Evolutionary conservation across 1,284 basidiomycete species (phyloP).

Genomic region (Coniferiporia sulphurascens): DNA sequence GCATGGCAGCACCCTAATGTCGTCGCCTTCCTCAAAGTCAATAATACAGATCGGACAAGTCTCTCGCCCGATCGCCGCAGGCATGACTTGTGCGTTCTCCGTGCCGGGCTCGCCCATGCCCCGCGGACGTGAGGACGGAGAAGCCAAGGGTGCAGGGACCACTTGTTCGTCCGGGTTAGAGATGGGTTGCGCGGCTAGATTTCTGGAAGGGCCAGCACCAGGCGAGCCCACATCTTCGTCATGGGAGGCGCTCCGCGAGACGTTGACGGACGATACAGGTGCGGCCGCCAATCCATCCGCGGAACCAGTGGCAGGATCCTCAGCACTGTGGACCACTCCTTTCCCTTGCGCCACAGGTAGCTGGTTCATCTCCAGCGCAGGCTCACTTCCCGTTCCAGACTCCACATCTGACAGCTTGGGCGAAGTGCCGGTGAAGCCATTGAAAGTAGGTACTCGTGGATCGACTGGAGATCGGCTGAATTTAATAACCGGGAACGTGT

Average conservation of each 20-base stretch:
- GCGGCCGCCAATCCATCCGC: background rate
- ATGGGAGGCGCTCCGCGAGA: background rate
- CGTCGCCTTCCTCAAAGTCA: constrained; percentile 90
- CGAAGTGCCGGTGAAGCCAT: constrained; percentile 1
- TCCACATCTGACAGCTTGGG: constrained; percentile 32
- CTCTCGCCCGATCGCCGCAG: constrained; percentile 68
- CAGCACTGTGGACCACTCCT: background rate
- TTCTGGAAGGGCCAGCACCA: constrained; percentile 12
- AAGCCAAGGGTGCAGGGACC: background rate
- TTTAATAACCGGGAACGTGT: constrained; percentile 91
- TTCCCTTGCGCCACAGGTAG: background rate
- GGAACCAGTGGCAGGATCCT: background rate
- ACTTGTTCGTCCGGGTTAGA: background rate
- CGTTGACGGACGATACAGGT: background rate
- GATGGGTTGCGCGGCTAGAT: background rate
- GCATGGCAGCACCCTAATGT: constrained; percentile 84
- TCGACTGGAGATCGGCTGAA: constrained; percentile 45
- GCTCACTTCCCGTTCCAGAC: constrained; percentile 3
- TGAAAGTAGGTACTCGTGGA: background rate
- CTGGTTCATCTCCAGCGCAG: constrained; percentile 8
- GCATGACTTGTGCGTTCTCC: constrained; percentile 40
- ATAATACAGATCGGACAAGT: constrained; percentile 92
- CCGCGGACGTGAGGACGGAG: background rate
- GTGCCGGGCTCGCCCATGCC: background rate
- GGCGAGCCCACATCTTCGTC: constrained; percentile 12